A percentile compares a stretch with the other conserved stretches of the same genome.
Conservation (phyloP, 495 filamentous ascomycete species). For the Penicillium antarcticum region DNA sequence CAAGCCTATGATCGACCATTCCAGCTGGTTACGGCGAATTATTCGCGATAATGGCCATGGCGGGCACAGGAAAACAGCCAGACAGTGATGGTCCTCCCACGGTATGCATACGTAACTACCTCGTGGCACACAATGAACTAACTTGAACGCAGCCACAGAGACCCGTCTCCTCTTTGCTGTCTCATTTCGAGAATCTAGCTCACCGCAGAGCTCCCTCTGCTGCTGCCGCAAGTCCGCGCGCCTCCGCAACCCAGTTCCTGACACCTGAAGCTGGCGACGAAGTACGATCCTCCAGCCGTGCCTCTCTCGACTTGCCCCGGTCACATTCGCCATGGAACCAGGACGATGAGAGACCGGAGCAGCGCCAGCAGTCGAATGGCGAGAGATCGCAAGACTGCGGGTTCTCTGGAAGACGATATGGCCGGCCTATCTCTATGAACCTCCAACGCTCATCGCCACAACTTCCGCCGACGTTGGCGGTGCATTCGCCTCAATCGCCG, state of each 20-base stretch:
- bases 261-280: constrained; percentile 41
- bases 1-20: constrained; percentile 33
- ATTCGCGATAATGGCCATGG: constrained; percentile 37
- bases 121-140: constrained; percentile 15
- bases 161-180: constrained; percentile 88
- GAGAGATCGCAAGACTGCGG: constrained; percentile 29
- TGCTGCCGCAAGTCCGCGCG: constrained; percentile 26
- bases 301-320: constrained; percentile 53
- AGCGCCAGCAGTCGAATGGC: constrained; percentile 19
- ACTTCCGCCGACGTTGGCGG: constrained; percentile 63
- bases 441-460: constrained; percentile 53
- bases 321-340: constrained; percentile 38
- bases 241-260: constrained; percentile 31
- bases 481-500: constrained; percentile 75
- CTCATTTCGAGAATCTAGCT: constrained; percentile 87
- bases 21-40: constrained; percentile 20
- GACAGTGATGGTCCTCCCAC: constrained; percentile 42
- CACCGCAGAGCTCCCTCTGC: constrained; percentile 42
- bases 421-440: constrained; percentile 50
- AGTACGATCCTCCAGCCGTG: constrained; percentile 43
- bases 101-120: constrained; percentile 34
- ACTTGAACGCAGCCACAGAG: constrained; percentile 33
- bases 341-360: constrained; percentile 28
- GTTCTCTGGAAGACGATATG: constrained; percentile 27
- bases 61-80: constrained; percentile 31